Evolutionary conservation across 306 rosid species (phyloP).

Genomic region (Vigna hirtella): DNA sequence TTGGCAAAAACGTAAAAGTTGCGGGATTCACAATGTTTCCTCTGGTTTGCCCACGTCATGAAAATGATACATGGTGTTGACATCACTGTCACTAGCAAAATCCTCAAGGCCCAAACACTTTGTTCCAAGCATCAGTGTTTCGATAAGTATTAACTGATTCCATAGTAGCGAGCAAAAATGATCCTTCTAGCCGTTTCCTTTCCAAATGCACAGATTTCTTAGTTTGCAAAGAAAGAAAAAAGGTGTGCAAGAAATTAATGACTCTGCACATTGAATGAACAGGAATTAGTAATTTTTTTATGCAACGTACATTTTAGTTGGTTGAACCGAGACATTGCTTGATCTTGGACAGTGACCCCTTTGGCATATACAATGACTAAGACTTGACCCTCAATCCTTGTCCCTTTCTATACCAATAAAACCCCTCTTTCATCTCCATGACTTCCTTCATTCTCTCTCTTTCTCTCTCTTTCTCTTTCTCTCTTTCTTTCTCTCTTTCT

Average conservation of each 20-base stretch:
- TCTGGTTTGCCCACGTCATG: constrained; percentile 38
- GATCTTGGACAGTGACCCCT: constrained; percentile 45
- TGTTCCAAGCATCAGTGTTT: neutral
- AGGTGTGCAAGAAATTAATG: constrained; percentile 36
- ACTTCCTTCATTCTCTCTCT: neutral
- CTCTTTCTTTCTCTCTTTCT: neutral
- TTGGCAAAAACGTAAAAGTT: constrained; percentile 25
- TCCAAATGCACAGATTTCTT: constrained; percentile 35
- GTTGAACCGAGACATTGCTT: constrained; percentile 55
- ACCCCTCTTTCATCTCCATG: constrained; percentile 15
- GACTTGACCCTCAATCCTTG: constrained; percentile 44
- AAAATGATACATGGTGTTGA: constrained; percentile 43
- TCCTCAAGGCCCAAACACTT: neutral
- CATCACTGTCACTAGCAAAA: constrained; percentile 31
- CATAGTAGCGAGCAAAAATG: neutral
- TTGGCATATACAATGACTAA: constrained; percentile 50
- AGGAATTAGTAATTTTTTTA: constrained; percentile 13
- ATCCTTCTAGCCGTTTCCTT: constrained; percentile 24
- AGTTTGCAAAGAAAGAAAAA: constrained; percentile 24
- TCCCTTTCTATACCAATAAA: constrained; percentile 44
- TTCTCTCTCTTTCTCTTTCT: neutral
- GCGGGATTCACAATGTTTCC: constrained; percentile 6
- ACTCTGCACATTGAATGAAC: constrained; percentile 50
- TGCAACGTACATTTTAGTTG: constrained; percentile 45
- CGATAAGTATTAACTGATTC: constrained; percentile 3